These are phyloP conservation scores for Talaromyces sp. DNA, from an alignment of 2,329 filamentous ascomycete species.

Conservation along the genomic window DNA sequence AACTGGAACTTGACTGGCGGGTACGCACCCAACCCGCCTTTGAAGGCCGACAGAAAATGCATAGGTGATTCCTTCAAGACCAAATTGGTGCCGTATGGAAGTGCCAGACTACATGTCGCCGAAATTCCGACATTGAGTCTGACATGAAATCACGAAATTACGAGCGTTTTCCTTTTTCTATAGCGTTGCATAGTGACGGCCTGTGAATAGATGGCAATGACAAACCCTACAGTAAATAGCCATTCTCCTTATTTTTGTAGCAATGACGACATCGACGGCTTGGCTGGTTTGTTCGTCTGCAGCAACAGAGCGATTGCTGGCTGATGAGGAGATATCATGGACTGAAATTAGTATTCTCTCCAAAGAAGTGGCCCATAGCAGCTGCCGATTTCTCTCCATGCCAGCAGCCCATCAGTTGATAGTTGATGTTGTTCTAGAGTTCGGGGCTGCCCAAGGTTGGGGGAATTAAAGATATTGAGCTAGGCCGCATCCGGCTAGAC, in stretches of 20 bases:
- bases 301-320: background rate
- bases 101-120: conserved; percentile 44
- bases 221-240: background rate
- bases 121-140: conserved; percentile 29
- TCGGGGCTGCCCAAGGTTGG: background rate
- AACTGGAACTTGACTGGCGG: conserved; percentile 31
- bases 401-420: background rate
- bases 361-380: background rate
- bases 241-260: background rate
- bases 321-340: background rate
- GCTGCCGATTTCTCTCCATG: background rate
- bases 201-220: background rate
- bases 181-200: background rate
- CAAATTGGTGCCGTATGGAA: conserved; percentile 43
- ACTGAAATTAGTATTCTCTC: background rate
- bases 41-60: conserved; percentile 27
- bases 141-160: background rate
- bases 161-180: background rate
- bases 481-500: background rate
- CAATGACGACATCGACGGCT: background rate
- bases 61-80: conserved; percentile 29
- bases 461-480: background rate
- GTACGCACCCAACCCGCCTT: conserved; percentile 29
- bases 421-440: background rate
- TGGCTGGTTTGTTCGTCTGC: background rate